These are phyloP conservation scores for Elaphomyces granulatus DNA, from an alignment of 495 filamentous ascomycete genomes.

Conservation along the genomic window DNA sequence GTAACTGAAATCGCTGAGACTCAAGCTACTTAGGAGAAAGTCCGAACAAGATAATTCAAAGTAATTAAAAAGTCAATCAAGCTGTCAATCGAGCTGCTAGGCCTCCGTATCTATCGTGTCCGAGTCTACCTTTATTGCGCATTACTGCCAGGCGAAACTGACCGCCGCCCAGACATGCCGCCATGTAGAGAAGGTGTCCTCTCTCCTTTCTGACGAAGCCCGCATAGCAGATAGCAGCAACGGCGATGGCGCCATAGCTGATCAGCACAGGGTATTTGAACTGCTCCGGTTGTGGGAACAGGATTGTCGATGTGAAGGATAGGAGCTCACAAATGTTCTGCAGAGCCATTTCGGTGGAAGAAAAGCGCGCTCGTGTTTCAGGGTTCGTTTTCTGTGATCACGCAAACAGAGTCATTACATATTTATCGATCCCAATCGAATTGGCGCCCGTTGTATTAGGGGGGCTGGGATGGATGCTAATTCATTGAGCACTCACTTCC, in stretches of 20 bases:
- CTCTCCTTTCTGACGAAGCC: slow-evolving; percentile 40
- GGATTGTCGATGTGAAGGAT: slow-evolving; percentile 45
- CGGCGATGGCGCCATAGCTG: slow-evolving; percentile 34
- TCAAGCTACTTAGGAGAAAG: too few species aligned
- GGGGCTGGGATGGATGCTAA: too few species aligned
- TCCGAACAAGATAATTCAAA: too few species aligned
- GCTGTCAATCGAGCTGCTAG: too few species aligned
- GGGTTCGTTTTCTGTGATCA: slow-evolving; percentile 17
- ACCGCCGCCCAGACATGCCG: slow-evolving; percentile 18
- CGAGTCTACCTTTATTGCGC: not conserved
- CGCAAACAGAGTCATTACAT: too few species aligned
- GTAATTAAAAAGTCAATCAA: too few species aligned
- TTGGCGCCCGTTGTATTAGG: too few species aligned
- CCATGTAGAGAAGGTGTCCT: slow-evolving; percentile 47
- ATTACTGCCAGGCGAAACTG: slow-evolving; percentile 4
- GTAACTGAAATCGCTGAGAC: too few species aligned
- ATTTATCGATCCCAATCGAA: too few species aligned
- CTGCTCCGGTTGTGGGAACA: slow-evolving; percentile 39
- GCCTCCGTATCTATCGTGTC: not conserved
- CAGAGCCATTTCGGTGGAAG: slow-evolving; percentile 41
- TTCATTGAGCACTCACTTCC: slow-evolving; percentile 43
- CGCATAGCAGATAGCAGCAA: slow-evolving; percentile 39
- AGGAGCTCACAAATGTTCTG: slow-evolving; percentile 55
- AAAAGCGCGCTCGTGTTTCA: slow-evolving; percentile 41
- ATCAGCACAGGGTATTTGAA: slow-evolving; percentile 49